Evolutionary conservation across 306 rosid genomes (phyloP).

Genomic region (peach (Prunus persica)): DNA sequence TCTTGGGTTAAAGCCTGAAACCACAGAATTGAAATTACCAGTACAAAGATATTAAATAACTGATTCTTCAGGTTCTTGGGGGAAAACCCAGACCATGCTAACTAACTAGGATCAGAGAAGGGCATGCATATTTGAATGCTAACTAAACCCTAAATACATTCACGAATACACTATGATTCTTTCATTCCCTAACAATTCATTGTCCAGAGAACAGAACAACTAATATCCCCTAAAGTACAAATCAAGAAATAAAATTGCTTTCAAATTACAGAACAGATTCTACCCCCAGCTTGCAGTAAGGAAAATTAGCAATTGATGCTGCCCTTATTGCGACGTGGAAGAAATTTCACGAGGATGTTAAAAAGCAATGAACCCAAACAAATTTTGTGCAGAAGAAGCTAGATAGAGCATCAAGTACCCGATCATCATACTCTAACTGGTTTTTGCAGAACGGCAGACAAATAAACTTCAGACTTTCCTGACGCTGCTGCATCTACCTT

Average conservation of each 20-base stretch:
- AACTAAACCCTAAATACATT: background rate
- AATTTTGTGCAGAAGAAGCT: conserved; percentile 18
- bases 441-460: conserved; percentile 87
- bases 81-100: background rate
- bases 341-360: conserved; percentile 29
- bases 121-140: background rate
- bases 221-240: conserved; percentile 17
- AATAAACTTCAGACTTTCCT: conserved; percentile 51
- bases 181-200: conserved; percentile 25
- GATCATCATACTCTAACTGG: conserved; percentile 62
- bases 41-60: too few species aligned
- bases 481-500: conserved; percentile 45
- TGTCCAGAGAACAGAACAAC: conserved; percentile 8
- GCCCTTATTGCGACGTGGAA: conserved; percentile 44
- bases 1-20: background rate
- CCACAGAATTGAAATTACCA: background rate
- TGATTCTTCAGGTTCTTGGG: too few species aligned
- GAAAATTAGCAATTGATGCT: conserved; percentile 29
- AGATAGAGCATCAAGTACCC: conserved; percentile 29
- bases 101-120: background rate
- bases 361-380: conserved; percentile 35
- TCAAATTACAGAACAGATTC: conserved; percentile 19
- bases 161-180: conserved; percentile 20
- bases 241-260: conserved; percentile 29
- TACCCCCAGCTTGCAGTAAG: conserved; percentile 34